Evolutionary conservation across 75 land plant species (phyloP).

Genomic region (Adiantum capillusveneris): DNA sequence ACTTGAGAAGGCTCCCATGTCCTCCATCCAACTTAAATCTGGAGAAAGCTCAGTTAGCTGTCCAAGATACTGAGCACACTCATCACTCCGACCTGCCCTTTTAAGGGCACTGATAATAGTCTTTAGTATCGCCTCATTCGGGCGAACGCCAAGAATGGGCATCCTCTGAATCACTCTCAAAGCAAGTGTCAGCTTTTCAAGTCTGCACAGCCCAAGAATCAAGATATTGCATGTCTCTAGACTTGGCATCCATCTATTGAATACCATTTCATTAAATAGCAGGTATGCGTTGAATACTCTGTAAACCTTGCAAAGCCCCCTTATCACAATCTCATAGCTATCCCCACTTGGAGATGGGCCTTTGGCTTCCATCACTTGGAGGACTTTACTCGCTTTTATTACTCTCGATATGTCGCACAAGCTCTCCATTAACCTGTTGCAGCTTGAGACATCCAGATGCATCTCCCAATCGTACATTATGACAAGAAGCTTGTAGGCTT

Average conservation of each 20-base stretch:
- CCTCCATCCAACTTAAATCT: no score
- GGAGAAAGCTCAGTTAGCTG: background rate
- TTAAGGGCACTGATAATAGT: background rate
- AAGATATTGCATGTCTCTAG: background rate
- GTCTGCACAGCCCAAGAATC: background rate
- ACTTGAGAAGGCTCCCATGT: no score
- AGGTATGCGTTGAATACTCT: background rate
- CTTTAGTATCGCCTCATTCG: background rate
- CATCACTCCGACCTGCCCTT: background rate
- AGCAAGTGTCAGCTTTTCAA: background rate
- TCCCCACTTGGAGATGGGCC: background rate
- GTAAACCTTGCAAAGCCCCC: background rate
- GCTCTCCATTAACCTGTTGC: background rate
- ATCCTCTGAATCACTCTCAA: background rate
- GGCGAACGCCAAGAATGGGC: background rate
- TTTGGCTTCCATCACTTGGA: background rate
- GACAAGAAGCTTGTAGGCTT: conserved; percentile 35
- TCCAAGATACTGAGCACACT: background rate
- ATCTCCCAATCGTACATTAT: conserved; percentile 22
- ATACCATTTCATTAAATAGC: conserved; percentile 7
- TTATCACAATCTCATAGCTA: background rate
- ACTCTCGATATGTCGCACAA: background rate
- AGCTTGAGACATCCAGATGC: background rate
- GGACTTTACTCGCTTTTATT: background rate
- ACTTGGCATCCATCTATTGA: background rate